Evolutionary conservation across 2,329 filamentous ascomycete genomes (phyloP).

Genomic region (Neofusicoccum laricinum): DNA sequence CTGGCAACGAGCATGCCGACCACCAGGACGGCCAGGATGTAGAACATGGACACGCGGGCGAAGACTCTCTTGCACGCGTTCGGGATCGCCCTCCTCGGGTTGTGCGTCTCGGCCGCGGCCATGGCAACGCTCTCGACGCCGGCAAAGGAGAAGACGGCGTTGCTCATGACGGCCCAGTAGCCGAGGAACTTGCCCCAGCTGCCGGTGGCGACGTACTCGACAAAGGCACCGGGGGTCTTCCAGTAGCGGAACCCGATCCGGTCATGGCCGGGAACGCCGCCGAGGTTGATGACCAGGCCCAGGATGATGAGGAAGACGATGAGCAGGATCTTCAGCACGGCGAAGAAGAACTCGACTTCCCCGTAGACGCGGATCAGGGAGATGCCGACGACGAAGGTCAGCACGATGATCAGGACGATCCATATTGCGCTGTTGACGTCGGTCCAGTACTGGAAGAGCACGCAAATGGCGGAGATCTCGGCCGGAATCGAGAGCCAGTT

Average conservation of each 20-base stretch:
- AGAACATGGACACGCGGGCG: slow-evolving; percentile 79
- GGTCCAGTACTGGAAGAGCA: slow-evolving; percentile 29
- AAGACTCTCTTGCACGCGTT: slow-evolving; percentile 78
- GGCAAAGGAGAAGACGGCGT: slow-evolving; percentile 52
- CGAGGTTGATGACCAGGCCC: slow-evolving; percentile 46
- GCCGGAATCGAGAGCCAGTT: slow-evolving; percentile 31
- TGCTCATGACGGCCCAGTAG: slow-evolving; percentile 53
- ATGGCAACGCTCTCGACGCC: slow-evolving; percentile 55
- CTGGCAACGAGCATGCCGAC: slow-evolving; percentile 73
- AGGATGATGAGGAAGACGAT: slow-evolving; percentile 47
- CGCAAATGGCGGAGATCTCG: slow-evolving; percentile 29
- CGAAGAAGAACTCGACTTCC: slow-evolving; percentile 46
- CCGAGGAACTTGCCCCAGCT: slow-evolving; percentile 58
- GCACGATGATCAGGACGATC: slow-evolving; percentile 31
- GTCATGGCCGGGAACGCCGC: slow-evolving; percentile 43
- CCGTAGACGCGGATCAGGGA: slow-evolving; percentile 35
- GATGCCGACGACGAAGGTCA: slow-evolving; percentile 33
- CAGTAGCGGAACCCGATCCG: slow-evolving; percentile 46
- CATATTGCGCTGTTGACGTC: slow-evolving; percentile 33
- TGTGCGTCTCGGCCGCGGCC: slow-evolving; percentile 55
- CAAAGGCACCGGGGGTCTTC: slow-evolving; percentile 55
- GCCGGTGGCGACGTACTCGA: slow-evolving; percentile 57
- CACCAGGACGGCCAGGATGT: slow-evolving; percentile 69
- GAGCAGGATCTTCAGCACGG: slow-evolving; percentile 45
- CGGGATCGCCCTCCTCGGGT: slow-evolving; percentile 56